Percentiles rank a stretch among this genome's conserved stretches.
These are phyloP conservation scores for Fusarium sterilihyphosum DNA, from an alignment of 2,329 filamentous ascomycete genomes.

Conservation along the genomic window DNA sequence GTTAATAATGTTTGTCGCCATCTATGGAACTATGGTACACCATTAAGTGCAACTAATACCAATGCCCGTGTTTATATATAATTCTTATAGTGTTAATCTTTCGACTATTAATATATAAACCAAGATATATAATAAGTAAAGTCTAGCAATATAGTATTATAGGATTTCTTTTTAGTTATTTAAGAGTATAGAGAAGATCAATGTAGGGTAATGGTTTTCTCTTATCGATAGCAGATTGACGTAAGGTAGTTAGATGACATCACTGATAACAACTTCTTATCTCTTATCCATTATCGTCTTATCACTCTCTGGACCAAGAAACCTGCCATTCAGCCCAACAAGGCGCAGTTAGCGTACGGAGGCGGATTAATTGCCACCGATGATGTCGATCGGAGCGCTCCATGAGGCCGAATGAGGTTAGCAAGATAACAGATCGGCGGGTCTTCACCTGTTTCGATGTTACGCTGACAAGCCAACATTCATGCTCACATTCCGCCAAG, in stretches of 20 bases:
- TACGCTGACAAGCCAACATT: background rate
- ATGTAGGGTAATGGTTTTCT: background rate
- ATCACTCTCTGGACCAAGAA: background rate
- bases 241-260: rapidly evolving
- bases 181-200: background rate
- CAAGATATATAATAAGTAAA: no score
- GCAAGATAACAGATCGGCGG: background rate
- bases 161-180: background rate
- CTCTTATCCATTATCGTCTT: background rate
- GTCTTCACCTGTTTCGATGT: background rate
- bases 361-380: background rate
- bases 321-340: background rate
- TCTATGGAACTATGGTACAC: no score
- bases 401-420: background rate
- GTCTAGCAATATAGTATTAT: no score
- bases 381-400: background rate
- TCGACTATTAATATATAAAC: no score
- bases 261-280: background rate
- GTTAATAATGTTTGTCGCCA: rapidly evolving
- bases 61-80: rapidly evolving
- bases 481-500: background rate
- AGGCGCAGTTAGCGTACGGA: background rate
- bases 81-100: no score
- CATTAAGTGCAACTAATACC: no score
- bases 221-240: background rate